Conservation (phyloP, 371 early-diverging fungal genomes). For the Dinochytrium kinnereticum region DNA sequence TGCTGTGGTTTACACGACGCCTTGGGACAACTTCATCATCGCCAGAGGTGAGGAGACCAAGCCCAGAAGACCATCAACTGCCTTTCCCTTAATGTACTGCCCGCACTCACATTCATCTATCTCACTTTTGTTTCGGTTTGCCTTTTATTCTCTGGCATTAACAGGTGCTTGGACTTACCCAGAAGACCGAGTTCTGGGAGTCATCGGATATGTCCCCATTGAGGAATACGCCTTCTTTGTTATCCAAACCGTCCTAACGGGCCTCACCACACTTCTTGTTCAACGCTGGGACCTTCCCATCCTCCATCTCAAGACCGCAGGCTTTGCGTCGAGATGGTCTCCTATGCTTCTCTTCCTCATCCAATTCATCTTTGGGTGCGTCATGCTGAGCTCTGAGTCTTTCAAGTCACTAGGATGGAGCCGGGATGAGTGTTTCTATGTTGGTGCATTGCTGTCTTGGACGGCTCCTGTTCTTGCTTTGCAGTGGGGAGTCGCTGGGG, state of each 20-base stretch:
- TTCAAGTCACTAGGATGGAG: neutral
- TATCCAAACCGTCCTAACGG: constrained; percentile 63
- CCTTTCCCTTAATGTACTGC: too few species aligned
- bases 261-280: constrained; percentile 38
- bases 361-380: neutral
- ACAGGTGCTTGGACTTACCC: constrained; percentile 55
- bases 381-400: neutral
- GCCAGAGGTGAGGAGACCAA: constrained; percentile 59
- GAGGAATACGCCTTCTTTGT: constrained; percentile 71
- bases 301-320: constrained; percentile 21
- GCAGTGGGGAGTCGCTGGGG: constrained; percentile 62
- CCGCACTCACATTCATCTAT: neutral
- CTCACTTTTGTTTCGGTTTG: neutral
- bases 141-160: neutral
- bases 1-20: constrained; percentile 61
- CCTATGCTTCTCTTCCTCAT: neutral
- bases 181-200: constrained; percentile 55
- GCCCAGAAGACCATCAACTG: too few species aligned
- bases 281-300: constrained; percentile 7
- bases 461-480: constrained; percentile 60
- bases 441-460: constrained; percentile 62
- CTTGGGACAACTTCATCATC: constrained; percentile 70
- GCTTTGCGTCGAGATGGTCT: constrained; percentile 21
- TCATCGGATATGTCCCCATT: constrained; percentile 66
- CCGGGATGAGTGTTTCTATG: constrained; percentile 51